A percentile compares a stretch with the other conserved stretches of the same genome.
These are phyloP conservation scores for Areca catechu DNA, from an alignment of 176 grass and related monocot genomes.

Conservation along the genomic window DNA sequence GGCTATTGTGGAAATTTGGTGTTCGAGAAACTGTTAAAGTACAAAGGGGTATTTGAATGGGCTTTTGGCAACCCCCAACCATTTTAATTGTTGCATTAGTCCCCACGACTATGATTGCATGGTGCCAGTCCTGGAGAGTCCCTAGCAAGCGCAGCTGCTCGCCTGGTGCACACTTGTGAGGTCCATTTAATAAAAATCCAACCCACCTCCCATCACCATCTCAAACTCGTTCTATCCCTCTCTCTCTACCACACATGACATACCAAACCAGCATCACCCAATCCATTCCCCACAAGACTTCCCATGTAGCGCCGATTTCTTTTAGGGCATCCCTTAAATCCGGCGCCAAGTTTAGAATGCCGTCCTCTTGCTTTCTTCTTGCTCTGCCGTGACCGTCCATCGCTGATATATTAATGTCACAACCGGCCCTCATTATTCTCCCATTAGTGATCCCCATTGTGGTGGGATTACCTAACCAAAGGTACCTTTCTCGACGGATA, in stretches of 20 bases:
- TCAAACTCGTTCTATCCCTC: too few species aligned
- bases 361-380: too few species aligned
- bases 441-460: too few species aligned
- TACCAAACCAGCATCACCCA: constrained; percentile 19
- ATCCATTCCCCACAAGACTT: constrained; percentile 11
- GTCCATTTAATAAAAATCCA: constrained; percentile 15
- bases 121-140: constrained; percentile 15
- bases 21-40: constrained; percentile 23
- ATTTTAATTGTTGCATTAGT: constrained; percentile 17
- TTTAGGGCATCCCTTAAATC: too few species aligned
- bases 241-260: background rate
- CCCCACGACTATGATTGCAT: constrained; percentile 40
- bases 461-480: too few species aligned
- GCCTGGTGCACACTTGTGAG: constrained; percentile 36
- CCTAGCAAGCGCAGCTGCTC: constrained; percentile 18
- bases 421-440: too few species aligned
- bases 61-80: background rate
- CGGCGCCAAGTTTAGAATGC: too few species aligned
- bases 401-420: too few species aligned
- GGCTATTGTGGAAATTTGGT: constrained; percentile 1
- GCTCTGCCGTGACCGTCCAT: too few species aligned
- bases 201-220: background rate
- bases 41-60: constrained; percentile 3
- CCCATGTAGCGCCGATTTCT: too few species aligned
- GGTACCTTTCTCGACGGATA: too few species aligned